Percentiles rank a stretch among this genome's conserved stretches.
These are phyloP conservation scores for Claviceps digitariae DNA, from an alignment of 2,329 filamentous ascomycete species.

Conservation along the genomic window DNA sequence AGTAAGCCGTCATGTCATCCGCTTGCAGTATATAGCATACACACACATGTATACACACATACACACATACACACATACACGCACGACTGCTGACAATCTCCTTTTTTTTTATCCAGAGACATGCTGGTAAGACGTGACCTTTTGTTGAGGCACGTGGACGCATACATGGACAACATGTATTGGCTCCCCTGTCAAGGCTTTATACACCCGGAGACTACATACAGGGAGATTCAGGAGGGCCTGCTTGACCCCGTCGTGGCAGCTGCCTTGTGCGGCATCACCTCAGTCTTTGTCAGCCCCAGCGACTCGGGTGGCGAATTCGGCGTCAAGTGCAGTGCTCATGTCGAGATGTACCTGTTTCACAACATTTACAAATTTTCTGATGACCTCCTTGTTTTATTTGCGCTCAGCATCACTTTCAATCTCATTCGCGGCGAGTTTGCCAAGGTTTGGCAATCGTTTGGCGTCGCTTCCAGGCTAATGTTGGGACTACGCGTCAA, in stretches of 20 bases:
- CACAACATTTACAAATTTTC: slow-evolving; percentile 25
- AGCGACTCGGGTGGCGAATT: slow-evolving; percentile 21
- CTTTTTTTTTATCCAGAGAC: slow-evolving; percentile 13
- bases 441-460: slow-evolving; percentile 27
- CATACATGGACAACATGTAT: slow-evolving; percentile 25
- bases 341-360: slow-evolving; percentile 26
- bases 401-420: slow-evolving; percentile 22
- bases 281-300: slow-evolving; percentile 22
- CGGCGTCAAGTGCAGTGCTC: slow-evolving; percentile 22
- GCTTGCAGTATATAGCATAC: background rate
- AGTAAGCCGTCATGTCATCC: slow-evolving; percentile 13
- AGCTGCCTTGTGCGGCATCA: slow-evolving; percentile 25
- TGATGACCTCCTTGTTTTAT: slow-evolving; percentile 20
- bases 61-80: background rate
- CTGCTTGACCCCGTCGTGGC: slow-evolving; percentile 21
- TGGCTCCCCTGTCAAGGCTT: slow-evolving; percentile 26
- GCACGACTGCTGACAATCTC: background rate
- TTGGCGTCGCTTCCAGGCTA: slow-evolving; percentile 22
- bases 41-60: background rate
- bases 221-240: slow-evolving; percentile 23
- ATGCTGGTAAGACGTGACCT: slow-evolving; percentile 21
- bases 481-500: slow-evolving; percentile 26
- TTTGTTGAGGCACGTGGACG: slow-evolving; percentile 23
- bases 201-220: slow-evolving; percentile 22
- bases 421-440: slow-evolving; percentile 23